A percentile compares a stretch with the other conserved stretches of the same genome.
phyloP scores from a whole-genome alignment of 805 yeast species.

The Metschnikowia amazonensis region DNA sequence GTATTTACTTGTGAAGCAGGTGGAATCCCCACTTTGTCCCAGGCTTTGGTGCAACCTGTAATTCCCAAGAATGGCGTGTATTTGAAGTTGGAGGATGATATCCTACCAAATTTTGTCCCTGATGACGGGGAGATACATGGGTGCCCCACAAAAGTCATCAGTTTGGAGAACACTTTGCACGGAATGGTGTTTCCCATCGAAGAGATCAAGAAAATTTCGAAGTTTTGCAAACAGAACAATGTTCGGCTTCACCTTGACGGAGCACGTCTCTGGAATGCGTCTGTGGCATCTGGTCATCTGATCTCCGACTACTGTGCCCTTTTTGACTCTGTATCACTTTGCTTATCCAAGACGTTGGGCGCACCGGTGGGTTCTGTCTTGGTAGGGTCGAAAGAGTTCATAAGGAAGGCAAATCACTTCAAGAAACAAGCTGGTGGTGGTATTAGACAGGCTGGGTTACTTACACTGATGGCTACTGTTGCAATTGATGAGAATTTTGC shows the following conservation, averaged over 20 bases:
- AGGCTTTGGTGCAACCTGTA: slow-evolving; percentile 40
- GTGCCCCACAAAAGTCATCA: slow-evolving; percentile 43
- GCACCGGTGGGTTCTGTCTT: slow-evolving; percentile 44
- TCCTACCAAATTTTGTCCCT: slow-evolving; percentile 34
- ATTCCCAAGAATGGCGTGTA: slow-evolving; percentile 32
- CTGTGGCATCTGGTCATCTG: slow-evolving; percentile 36
- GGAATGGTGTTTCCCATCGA: slow-evolving; percentile 40
- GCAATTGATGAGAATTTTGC: slow-evolving; percentile 40
- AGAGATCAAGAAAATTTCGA: slow-evolving; percentile 35
- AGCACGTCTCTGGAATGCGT: slow-evolving; percentile 44
- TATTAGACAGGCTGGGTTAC: slow-evolving; percentile 39
- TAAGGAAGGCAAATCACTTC: slow-evolving; percentile 43
- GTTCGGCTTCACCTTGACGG: slow-evolving; percentile 42
- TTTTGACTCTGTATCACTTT: slow-evolving; percentile 42
- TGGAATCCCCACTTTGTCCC: slow-evolving; percentile 41
- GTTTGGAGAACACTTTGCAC: slow-evolving; percentile 42
- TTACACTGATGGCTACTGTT: slow-evolving; percentile 38
- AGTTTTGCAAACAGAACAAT: slow-evolving; percentile 31
- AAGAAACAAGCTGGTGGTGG: slow-evolving; percentile 45
- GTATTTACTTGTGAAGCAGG: slow-evolving; percentile 40
- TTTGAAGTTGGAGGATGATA: slow-evolving; percentile 38
- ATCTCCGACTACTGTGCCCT: slow-evolving; percentile 37
- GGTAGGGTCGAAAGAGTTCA: slow-evolving; percentile 30
- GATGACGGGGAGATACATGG: slow-evolving; percentile 45
- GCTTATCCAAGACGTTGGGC: slow-evolving; percentile 41